These are phyloP conservation scores for Hemisphaericaspora subhashii DNA, from an alignment of 1,139 yeast genomes.

Conservation along the genomic window DNA sequence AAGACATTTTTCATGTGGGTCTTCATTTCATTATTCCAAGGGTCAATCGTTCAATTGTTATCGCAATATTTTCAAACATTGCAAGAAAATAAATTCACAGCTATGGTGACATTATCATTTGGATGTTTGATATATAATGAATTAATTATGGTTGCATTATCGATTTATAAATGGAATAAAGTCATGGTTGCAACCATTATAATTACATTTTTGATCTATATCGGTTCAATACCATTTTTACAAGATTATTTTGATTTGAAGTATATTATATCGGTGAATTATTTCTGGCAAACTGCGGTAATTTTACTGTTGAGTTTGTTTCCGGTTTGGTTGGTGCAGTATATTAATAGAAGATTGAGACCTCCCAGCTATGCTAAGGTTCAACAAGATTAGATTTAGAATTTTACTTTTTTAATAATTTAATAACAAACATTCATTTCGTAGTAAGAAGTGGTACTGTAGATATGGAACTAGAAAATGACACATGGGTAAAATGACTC, in stretches of 20 bases:
- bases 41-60: conserved; percentile 73
- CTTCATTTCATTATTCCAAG: conserved; percentile 83
- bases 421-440: no score
- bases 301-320: conserved; percentile 71
- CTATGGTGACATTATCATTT: conserved; percentile 83
- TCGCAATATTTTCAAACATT: conserved; percentile 76
- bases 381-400: conserved; percentile 54
- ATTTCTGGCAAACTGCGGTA: conserved; percentile 67
- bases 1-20: conserved; percentile 92
- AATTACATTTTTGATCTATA: conserved; percentile 64
- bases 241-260: conserved; percentile 78
- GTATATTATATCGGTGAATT: conserved; percentile 58
- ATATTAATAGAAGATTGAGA: conserved; percentile 69
- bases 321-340: conserved; percentile 87
- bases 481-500: no score
- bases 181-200: conserved; percentile 74
- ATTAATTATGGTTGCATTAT: conserved; percentile 89
- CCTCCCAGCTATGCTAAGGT: conserved; percentile 99
- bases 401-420: no score
- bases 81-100: conserved; percentile 52
- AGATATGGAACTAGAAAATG: no score
- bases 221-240: conserved; percentile 78
- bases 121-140: conserved; percentile 82
- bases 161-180: conserved; percentile 86
- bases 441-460: no score